Percentiles rank a stretch among this genome's conserved stretches.
phyloP scores from a whole-genome alignment of 2,329 filamentous ascomycete genomes.

The Fusarium beomiforme region DNA sequence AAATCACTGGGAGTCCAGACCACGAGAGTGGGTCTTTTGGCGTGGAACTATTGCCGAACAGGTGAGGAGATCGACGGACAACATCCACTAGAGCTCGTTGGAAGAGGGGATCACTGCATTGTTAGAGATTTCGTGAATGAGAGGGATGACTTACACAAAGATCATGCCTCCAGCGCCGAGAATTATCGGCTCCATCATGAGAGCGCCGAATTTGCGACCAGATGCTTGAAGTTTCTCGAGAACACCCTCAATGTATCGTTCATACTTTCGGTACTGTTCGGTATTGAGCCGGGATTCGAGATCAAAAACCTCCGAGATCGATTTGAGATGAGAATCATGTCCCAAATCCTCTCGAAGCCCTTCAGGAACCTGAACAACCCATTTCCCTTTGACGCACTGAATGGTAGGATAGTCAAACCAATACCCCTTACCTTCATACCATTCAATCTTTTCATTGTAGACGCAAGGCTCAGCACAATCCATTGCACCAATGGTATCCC shows the following conservation, averaged over 20 bases:
- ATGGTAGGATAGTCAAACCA: constrained; percentile 86
- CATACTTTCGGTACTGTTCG: constrained; percentile 63
- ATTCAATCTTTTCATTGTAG: constrained; percentile 86
- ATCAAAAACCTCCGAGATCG: constrained; percentile 69
- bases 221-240: constrained; percentile 63
- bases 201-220: constrained; percentile 76
- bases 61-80: constrained; percentile 66
- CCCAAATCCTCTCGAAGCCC: constrained; percentile 59
- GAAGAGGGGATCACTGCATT: constrained; percentile 78
- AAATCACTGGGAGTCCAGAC: constrained; percentile 80
- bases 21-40: constrained; percentile 57
- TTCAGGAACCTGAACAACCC: constrained; percentile 69
- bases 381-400: constrained; percentile 71
- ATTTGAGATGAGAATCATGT: constrained; percentile 54
- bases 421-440: constrained; percentile 81
- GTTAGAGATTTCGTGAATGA: constrained; percentile 10
- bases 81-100: constrained; percentile 76
- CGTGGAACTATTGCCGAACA: constrained; percentile 56
- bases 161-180: constrained; percentile 87
- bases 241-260: constrained; percentile 64
- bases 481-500: constrained; percentile 90
- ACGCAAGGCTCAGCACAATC: constrained; percentile 81
- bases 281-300: constrained; percentile 58
- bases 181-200: constrained; percentile 83
- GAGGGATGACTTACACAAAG: constrained; percentile 67